Evolutionary conservation across 495 filamentous ascomycete species (phyloP).

Genomic region (Podospora conica): DNA sequence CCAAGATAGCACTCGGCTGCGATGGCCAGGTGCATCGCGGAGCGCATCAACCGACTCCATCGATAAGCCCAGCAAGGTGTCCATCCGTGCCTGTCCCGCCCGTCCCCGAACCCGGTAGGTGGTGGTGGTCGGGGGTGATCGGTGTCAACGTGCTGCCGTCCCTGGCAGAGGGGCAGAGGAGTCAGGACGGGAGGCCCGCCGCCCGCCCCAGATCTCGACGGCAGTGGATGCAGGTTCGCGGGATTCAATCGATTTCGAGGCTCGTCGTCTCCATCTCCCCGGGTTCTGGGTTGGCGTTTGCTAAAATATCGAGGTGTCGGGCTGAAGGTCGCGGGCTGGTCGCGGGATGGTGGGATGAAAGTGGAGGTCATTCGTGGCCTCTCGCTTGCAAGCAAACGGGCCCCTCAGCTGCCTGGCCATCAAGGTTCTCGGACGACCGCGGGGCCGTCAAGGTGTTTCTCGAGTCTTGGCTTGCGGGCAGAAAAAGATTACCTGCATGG

Average conservation of each 20-base stretch:
- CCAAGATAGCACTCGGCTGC: background rate
- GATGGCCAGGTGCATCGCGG: background rate
- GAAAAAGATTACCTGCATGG: slow-evolving; percentile 4
- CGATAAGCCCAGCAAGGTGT: background rate
- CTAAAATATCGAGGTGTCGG: background rate
- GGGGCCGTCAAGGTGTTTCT: background rate
- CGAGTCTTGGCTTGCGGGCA: slow-evolving; percentile 1
- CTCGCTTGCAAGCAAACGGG: background rate
- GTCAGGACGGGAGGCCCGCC: background rate
- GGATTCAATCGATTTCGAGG: background rate
- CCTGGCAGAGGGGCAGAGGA: background rate
- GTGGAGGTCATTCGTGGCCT: no score
- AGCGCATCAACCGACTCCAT: background rate
- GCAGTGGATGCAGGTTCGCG: background rate
- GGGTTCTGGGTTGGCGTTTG: background rate
- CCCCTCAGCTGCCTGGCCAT: background rate
- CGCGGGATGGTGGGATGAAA: no score
- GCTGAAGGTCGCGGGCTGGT: background rate
- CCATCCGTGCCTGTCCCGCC: background rate
- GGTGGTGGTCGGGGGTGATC: background rate
- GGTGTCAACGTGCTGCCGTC: background rate
- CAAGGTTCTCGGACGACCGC: slow-evolving; percentile 3
- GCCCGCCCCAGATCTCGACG: no score
- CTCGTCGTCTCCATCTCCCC: background rate
- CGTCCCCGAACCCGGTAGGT: background rate